Conservation (phyloP, 371 early-diverging fungal genomes). For the Rhizopus sp. region DNA sequence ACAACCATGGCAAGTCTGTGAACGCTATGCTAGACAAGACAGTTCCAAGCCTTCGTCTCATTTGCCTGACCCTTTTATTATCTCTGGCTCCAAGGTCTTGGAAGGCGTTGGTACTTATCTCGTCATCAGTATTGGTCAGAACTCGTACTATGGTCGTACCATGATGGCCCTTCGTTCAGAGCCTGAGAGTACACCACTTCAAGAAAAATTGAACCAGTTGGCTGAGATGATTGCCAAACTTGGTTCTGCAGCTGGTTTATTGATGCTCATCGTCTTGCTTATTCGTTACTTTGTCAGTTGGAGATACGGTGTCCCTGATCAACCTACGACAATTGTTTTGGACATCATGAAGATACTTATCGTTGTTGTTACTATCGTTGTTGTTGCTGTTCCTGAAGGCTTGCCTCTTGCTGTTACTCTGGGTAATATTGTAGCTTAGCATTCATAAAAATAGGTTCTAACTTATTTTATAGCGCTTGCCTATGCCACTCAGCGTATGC, state of each 20-base stretch:
- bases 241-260: constrained; percentile 62
- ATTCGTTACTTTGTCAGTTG: constrained; percentile 57
- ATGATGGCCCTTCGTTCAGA: constrained; percentile 69
- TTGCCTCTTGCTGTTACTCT: constrained; percentile 68
- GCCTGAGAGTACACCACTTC: constrained; percentile 66
- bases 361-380: constrained; percentile 59
- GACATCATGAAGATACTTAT: constrained; percentile 56
- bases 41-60: neutral
- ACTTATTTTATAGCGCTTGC: constrained; percentile 56
- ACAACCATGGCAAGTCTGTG: constrained; percentile 25
- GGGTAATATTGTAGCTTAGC: constrained; percentile 1
- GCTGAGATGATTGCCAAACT: constrained; percentile 71
- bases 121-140: constrained; percentile 66
- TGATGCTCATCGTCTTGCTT: constrained; percentile 62
- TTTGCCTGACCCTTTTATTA: constrained; percentile 64
- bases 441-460: constrained; percentile 57
- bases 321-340: constrained; percentile 31
- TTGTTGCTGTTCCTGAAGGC: constrained; percentile 73
- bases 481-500: constrained; percentile 69
- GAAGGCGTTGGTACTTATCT: constrained; percentile 75
- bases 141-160: constrained; percentile 74
- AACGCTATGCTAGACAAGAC: constrained; percentile 1
- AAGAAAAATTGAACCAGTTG: constrained; percentile 62
- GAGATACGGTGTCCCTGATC: constrained; percentile 14
- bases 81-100: constrained; percentile 70